Evolutionary conservation across 75 land plant genomes (phyloP).

Genomic region (Pseudotsuga menziesii): DNA sequence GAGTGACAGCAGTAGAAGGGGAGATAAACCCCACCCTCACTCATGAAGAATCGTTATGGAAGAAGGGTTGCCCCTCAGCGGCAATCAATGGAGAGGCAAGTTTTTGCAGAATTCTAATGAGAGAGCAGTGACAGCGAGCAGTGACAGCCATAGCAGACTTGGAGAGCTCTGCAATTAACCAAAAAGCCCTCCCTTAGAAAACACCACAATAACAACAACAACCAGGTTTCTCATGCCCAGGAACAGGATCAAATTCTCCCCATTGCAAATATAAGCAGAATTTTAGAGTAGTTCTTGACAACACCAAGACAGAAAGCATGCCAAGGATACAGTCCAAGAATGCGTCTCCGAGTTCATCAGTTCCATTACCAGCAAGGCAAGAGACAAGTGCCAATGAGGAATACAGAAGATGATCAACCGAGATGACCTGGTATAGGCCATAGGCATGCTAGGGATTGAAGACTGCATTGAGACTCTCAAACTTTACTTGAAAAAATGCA

Average conservation of each 20-base stretch:
- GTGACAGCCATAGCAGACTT: background rate
- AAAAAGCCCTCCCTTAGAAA: background rate
- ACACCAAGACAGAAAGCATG: constrained; percentile 71
- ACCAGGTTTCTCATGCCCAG: background rate
- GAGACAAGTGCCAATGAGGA: constrained; percentile 72
- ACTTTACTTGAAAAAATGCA: constrained; percentile 61
- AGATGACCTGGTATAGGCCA: constrained; percentile 72
- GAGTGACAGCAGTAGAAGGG: no score
- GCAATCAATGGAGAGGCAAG: no score
- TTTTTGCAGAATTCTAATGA: no score
- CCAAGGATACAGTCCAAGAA: constrained; percentile 75
- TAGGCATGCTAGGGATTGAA: constrained; percentile 74
- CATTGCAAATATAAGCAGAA: constrained; percentile 65
- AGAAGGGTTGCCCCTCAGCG: no score
- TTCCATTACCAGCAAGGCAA: constrained; percentile 74
- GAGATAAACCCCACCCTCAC: no score
- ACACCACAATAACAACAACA: background rate
- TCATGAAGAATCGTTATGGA: no score
- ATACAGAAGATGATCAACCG: constrained; percentile 74
- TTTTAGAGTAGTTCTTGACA: constrained; percentile 72
- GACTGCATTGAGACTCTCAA: constrained; percentile 71
- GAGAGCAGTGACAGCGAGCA: background rate
- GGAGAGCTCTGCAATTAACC: background rate
- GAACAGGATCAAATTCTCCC: constrained; percentile 72
- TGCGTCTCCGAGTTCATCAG: constrained; percentile 82